Conservation (phyloP, 768 basidiomycete species). For the Favolaschia claudopus region DNA sequence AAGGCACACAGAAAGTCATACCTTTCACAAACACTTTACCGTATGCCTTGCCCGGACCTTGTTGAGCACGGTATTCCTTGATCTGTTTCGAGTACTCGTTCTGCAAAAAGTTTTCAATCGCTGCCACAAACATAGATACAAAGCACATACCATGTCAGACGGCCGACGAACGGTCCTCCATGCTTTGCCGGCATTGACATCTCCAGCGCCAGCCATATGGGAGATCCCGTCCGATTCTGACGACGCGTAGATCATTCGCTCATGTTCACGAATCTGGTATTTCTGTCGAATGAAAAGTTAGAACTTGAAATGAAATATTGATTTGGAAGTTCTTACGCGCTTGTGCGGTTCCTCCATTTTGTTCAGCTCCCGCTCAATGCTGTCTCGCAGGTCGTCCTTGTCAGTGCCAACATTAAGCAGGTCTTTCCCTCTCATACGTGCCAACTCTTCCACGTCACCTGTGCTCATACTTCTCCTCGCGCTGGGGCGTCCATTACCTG, state of each 20-base stretch:
- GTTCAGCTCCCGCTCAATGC: slow-evolving; percentile 76
- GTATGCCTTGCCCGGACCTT: slow-evolving; percentile 79
- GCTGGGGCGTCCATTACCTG: slow-evolving; percentile 55
- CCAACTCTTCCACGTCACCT: slow-evolving; percentile 67
- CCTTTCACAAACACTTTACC: slow-evolving; percentile 97
- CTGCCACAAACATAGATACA: not conserved
- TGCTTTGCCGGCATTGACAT: slow-evolving; percentile 81
- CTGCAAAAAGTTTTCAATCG: slow-evolving; percentile 46
- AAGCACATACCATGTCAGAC: slow-evolving; percentile 85
- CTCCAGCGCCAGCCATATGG: slow-evolving; percentile 78
- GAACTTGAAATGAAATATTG: slow-evolving; percentile 10
- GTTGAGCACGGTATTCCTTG: slow-evolving; percentile 77
- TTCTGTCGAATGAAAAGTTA: slow-evolving; percentile 51
- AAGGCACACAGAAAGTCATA: slow-evolving; percentile 36
- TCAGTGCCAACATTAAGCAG: slow-evolving; percentile 48
- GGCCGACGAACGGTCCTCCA: slow-evolving; percentile 90
- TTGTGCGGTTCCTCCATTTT: slow-evolving; percentile 58
- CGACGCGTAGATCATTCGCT: slow-evolving; percentile 81
- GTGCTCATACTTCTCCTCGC: slow-evolving; percentile 81
- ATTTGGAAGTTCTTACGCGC: slow-evolving; percentile 43
- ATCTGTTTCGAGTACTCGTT: slow-evolving; percentile 95
- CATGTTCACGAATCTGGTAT: slow-evolving; percentile 84
- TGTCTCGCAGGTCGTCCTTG: slow-evolving; percentile 64
- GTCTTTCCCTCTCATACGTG: slow-evolving; percentile 43
- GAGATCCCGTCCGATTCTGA: slow-evolving; percentile 75